phyloP scores from a whole-genome alignment of 1,284 basidiomycete species.

The Rhodotorula sp. region DNA sequence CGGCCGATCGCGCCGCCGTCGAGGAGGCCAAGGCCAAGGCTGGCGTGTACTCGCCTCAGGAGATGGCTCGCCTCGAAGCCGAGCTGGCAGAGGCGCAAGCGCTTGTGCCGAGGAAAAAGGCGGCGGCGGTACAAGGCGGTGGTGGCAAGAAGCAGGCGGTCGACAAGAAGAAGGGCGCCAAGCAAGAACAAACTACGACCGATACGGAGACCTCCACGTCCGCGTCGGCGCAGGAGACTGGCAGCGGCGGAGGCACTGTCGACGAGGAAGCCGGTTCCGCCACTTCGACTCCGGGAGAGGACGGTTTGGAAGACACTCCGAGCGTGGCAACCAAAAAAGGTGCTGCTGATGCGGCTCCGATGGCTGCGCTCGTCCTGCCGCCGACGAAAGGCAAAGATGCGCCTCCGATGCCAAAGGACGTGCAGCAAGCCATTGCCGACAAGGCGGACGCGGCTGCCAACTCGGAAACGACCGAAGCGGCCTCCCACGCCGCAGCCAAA shows the following conservation, averaged over 20 bases:
- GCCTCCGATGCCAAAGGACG: neutral
- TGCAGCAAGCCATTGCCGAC: neutral
- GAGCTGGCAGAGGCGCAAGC: neutral
- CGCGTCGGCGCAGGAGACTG: neutral
- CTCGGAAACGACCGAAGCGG: neutral
- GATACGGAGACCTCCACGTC: too few relatives aligned
- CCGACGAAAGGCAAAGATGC: neutral
- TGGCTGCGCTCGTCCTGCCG: conserved; percentile 13
- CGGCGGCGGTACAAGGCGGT: too few relatives aligned
- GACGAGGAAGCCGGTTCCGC: neutral
- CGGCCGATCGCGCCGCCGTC: neutral
- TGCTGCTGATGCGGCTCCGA: conserved; percentile 10
- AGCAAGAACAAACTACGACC: neutral
- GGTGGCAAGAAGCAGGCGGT: neutral
- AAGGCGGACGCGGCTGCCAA: too few relatives aligned
- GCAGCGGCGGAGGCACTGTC: neutral
- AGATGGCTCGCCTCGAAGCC: neutral
- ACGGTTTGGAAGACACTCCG: conserved; percentile 15
- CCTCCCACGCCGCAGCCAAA: conserved; percentile 15
- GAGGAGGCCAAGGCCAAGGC: conserved; percentile 2
- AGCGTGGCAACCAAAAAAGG: conserved; percentile 17
- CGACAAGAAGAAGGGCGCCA: neutral
- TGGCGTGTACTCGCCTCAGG: neutral
- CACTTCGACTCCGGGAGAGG: neutral
- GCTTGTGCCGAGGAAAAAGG: neutral